Evolutionary conservation across 805 yeast species (phyloP).

Genomic region (Metschnikowia sp.): DNA sequence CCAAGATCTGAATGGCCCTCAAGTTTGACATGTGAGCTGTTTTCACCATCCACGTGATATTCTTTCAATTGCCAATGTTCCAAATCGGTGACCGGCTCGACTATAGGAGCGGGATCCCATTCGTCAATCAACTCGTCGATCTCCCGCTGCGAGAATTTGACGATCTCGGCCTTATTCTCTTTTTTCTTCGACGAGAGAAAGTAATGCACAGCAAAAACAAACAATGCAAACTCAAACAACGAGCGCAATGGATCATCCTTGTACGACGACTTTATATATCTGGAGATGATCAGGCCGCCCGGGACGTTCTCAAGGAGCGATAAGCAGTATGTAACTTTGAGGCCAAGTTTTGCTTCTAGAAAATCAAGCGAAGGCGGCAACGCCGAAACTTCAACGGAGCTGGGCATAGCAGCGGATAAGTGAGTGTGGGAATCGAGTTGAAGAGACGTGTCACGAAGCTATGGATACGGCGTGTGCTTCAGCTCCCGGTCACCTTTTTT

Average conservation of each 20-base stretch:
- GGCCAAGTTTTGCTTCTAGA: constrained; percentile 30
- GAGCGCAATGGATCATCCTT: constrained; percentile 94
- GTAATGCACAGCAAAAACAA: constrained; percentile 80
- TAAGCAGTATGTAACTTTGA: constrained; percentile 33
- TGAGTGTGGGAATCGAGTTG: background rate
- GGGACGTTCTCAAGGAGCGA: constrained; percentile 42
- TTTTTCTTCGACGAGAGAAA: constrained; percentile 75
- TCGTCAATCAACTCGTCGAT: constrained; percentile 81
- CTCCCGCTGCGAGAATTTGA: constrained; percentile 58
- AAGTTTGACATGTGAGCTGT: constrained; percentile 39
- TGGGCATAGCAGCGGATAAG: constrained; percentile 1
- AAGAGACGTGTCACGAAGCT: background rate
- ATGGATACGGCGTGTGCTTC: background rate
- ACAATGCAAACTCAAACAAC: constrained; percentile 68
- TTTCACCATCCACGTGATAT: constrained; percentile 58
- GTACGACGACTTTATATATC: constrained; percentile 82
- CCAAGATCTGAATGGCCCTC: constrained; percentile 23
- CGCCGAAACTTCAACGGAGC: constrained; percentile 3
- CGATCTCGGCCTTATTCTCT: constrained; percentile 67
- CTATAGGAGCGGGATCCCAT: constrained; percentile 90
- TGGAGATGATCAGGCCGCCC: constrained; percentile 55
- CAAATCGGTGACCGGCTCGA: constrained; percentile 46
- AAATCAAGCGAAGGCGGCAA: constrained; percentile 38
- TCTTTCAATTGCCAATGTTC: constrained; percentile 62
- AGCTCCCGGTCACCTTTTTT: background rate